These are phyloP conservation scores for Chytridium lagenaria DNA, from an alignment of 371 early-diverging fungal genomes.

Conservation along the genomic window DNA sequence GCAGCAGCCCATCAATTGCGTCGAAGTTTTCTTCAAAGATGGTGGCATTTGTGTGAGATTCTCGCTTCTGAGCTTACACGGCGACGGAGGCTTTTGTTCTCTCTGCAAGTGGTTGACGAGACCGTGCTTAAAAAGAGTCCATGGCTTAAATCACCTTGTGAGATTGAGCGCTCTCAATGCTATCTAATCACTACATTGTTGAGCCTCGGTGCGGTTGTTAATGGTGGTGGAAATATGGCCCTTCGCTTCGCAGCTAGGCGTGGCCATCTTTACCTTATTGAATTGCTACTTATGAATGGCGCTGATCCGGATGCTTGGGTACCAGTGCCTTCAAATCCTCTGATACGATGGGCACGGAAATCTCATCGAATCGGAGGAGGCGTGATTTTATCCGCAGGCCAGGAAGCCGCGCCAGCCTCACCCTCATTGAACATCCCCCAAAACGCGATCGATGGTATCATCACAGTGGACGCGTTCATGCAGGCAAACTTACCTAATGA, in stretches of 20 bases:
- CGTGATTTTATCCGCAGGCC: not conserved
- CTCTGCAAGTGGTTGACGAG: not conserved
- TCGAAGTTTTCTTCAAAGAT: not conserved
- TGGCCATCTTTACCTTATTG: slow-evolving; percentile 35
- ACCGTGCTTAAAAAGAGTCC: not conserved
- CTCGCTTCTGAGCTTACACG: not conserved
- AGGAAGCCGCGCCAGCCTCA: not conserved
- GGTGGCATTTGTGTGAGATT: slow-evolving; percentile 1
- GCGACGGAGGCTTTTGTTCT: not conserved
- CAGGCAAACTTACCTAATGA: not conserved
- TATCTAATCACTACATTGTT: slow-evolving; percentile 27
- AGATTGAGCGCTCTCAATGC: slow-evolving; percentile 34
- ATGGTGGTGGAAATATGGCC: slow-evolving; percentile 38
- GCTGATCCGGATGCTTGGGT: slow-evolving; percentile 36
- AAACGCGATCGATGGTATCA: not conserved
- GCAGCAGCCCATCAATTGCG: too few relatives aligned
- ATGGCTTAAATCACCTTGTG: slow-evolving; percentile 20
- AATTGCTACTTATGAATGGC: slow-evolving; percentile 28
- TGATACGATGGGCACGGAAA: not conserved
- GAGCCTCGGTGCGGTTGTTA: slow-evolving; percentile 30
- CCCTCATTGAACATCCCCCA: not conserved
- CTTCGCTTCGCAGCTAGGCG: slow-evolving; percentile 35
- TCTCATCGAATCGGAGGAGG: slow-evolving; percentile 1
- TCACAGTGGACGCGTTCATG: not conserved
- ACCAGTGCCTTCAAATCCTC: slow-evolving; percentile 4